A percentile compares a stretch with the other conserved stretches of the same genome.
phyloP scores from a whole-genome alignment of 2,329 filamentous ascomycete genomes.

The Fusarium sp. region DNA sequence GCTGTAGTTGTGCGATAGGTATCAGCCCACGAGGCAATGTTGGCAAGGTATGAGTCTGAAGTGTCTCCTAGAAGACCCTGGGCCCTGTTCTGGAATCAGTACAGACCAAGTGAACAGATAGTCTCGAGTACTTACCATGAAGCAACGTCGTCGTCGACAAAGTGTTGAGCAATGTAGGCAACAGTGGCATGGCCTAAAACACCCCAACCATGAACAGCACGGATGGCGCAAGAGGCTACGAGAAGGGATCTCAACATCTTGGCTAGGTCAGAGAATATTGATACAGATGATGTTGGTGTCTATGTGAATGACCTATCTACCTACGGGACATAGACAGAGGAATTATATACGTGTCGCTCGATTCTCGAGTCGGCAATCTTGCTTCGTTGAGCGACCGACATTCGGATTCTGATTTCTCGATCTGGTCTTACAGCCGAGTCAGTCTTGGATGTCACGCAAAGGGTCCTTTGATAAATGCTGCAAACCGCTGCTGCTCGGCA shows the following conservation, averaged over 20 bases:
- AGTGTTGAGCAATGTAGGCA: slow-evolving; percentile 2
- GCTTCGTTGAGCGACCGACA: background rate
- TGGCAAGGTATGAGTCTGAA: slow-evolving; percentile 5
- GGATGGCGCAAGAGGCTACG: background rate
- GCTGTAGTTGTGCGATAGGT: slow-evolving; percentile 1
- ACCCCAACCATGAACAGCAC: background rate
- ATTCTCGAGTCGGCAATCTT: background rate
- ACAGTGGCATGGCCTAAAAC: background rate
- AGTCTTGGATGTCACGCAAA: too few species aligned
- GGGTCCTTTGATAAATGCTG: background rate
- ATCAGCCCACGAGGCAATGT: background rate
- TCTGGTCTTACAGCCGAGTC: background rate
- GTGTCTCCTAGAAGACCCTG: background rate
- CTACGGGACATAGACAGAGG: too few species aligned
- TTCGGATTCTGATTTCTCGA: too few species aligned
- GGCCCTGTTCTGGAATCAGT: background rate
- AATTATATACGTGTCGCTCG: too few species aligned
- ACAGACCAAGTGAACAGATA: background rate
- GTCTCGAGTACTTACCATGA: background rate
- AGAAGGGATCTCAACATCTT: background rate
- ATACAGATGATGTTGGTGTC: accelerated
- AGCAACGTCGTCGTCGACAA: background rate
- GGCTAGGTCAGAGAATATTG: accelerated
- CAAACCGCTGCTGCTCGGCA: background rate
- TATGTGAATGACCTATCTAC: too few species aligned